Conservation (phyloP, 2,329 filamentous ascomycete species). For the Stemphylium beticola region DNA sequence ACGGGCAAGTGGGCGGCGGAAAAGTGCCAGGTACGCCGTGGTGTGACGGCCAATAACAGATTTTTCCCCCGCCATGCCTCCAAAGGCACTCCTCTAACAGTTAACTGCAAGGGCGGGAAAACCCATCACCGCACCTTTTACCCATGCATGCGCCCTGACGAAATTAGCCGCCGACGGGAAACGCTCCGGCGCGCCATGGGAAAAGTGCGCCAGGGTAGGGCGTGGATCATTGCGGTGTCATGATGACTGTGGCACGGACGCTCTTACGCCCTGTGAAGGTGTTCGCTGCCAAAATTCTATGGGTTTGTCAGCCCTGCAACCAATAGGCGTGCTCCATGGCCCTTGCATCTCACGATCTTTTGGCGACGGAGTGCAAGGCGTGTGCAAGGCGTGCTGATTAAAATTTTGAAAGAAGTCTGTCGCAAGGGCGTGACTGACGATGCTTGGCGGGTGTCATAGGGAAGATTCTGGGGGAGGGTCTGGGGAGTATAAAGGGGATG, state of each 20-base stretch:
- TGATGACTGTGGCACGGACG: constrained; percentile 8
- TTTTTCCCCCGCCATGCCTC: constrained; percentile 25
- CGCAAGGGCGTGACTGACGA: constrained; percentile 11
- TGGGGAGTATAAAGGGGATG: constrained; percentile 22
- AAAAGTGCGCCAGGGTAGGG: constrained; percentile 11
- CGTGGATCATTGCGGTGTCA: constrained; percentile 11
- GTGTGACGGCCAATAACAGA: constrained; percentile 24
- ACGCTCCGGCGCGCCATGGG: constrained; percentile 11
- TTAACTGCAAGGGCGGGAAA: constrained; percentile 15
- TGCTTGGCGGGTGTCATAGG: constrained; percentile 22
- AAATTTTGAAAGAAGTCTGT: constrained; percentile 6
- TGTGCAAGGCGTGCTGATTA: constrained; percentile 14
- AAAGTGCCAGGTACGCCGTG: constrained; percentile 10
- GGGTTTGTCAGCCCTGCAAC: constrained; percentile 19
- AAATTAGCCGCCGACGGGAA: constrained; percentile 23
- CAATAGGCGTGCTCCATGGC: constrained; percentile 7
- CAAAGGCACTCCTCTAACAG: constrained; percentile 22
- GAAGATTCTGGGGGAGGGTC: constrained; percentile 5
- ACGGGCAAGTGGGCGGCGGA: constrained; percentile 16
- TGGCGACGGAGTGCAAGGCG: constrained; percentile 15
- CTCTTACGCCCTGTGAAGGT: constrained; percentile 6
- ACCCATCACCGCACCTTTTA: constrained; percentile 1
- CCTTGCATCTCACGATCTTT: constrained; percentile 5
- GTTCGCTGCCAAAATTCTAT: constrained; percentile 19
- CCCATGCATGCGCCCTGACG: constrained; percentile 7